These are phyloP conservation scores for Penicillium manginii DNA, from an alignment of 495 filamentous ascomycete species.

Conservation along the genomic window DNA sequence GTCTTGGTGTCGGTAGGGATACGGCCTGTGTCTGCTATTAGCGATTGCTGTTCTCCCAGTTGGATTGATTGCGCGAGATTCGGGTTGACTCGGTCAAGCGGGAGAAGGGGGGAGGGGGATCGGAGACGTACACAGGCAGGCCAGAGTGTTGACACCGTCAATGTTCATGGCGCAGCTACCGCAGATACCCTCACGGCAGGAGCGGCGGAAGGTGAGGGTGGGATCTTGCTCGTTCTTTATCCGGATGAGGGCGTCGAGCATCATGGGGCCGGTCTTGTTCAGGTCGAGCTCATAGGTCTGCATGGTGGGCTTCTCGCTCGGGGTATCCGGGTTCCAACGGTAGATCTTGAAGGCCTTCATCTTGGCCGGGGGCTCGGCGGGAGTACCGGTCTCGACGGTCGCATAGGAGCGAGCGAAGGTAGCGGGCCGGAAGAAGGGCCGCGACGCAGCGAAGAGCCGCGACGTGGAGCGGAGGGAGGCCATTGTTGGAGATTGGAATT, in stretches of 20 bases:
- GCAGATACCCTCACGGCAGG: slow-evolving; percentile 97
- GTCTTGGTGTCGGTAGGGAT: slow-evolving; percentile 81
- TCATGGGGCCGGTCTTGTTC: slow-evolving; percentile 98
- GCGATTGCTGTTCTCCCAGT: background rate
- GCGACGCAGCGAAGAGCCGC: slow-evolving; percentile 64
- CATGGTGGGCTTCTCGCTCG: slow-evolving; percentile 90
- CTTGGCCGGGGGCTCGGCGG: slow-evolving; percentile 58
- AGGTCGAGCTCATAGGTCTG: slow-evolving; percentile 91
- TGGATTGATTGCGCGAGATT: background rate
- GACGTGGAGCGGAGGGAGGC: slow-evolving; percentile 75
- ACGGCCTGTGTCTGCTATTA: slow-evolving; percentile 64
- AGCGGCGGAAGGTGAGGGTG: slow-evolving; percentile 91
- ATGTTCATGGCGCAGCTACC: slow-evolving; percentile 99
- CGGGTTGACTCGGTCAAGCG: background rate
- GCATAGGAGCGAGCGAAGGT: slow-evolving; percentile 53
- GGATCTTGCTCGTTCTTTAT: slow-evolving; percentile 99
- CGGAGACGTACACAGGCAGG: slow-evolving; percentile 86
- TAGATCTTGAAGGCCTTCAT: slow-evolving; percentile 98
- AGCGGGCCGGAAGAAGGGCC: slow-evolving; percentile 54
- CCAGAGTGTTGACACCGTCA: slow-evolving; percentile 93
- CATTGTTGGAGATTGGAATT: slow-evolving; percentile 54
- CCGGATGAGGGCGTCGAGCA: slow-evolving; percentile 92
- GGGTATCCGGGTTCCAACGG: slow-evolving; percentile 95
- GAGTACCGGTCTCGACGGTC: slow-evolving; percentile 52
- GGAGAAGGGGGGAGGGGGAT: background rate